A percentile compares a stretch with the other conserved stretches of the same genome.
Conservation (phyloP, 345 rosid species). For the Noccaea caerulescens region DNA sequence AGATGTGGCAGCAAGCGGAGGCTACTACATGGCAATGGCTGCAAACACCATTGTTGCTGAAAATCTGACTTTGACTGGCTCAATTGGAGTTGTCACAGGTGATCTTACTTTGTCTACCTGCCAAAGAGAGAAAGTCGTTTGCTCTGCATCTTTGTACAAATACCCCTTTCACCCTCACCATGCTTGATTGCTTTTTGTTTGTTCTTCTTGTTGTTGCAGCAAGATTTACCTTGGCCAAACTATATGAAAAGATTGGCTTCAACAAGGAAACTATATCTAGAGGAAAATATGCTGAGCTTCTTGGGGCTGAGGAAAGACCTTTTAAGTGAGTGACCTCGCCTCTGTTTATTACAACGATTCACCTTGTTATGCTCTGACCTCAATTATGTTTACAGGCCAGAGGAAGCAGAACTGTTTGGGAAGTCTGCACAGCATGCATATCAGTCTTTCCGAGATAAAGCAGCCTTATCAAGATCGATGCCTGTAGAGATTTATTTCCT, state of each 20-base stretch:
- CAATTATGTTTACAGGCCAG: constrained; percentile 57
- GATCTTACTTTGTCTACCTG: constrained; percentile 29
- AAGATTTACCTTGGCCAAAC: constrained; percentile 78
- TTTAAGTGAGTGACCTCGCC: constrained; percentile 60
- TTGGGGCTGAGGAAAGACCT: constrained; percentile 84
- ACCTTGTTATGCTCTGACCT: constrained; percentile 1
- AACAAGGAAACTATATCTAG: constrained; percentile 91
- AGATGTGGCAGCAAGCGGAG: constrained; percentile 97
- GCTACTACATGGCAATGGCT: constrained; percentile 99
- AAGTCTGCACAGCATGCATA: constrained; percentile 82
- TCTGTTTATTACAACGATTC: constrained; percentile 4
- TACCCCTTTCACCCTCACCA: not conserved
- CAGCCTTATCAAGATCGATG: constrained; percentile 89
- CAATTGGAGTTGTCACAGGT: constrained; percentile 97
- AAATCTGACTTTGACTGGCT: constrained; percentile 83
- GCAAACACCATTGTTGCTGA: constrained; percentile 76
- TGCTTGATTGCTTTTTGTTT: constrained; percentile 26
- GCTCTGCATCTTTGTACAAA: constrained; percentile 17
- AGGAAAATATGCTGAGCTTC: constrained; percentile 89
- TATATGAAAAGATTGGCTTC: constrained; percentile 90
- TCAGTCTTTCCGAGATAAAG: constrained; percentile 84
- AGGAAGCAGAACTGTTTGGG: constrained; percentile 90
- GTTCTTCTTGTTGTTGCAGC: constrained; percentile 52
- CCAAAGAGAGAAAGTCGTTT: constrained; percentile 15
- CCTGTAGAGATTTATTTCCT: constrained; percentile 50